Evolutionary conservation across 2,329 filamentous ascomycete species (phyloP), one percentile per base, ranked within the genome.

Genomic region (Pseudocercospora ulei): DNA sequence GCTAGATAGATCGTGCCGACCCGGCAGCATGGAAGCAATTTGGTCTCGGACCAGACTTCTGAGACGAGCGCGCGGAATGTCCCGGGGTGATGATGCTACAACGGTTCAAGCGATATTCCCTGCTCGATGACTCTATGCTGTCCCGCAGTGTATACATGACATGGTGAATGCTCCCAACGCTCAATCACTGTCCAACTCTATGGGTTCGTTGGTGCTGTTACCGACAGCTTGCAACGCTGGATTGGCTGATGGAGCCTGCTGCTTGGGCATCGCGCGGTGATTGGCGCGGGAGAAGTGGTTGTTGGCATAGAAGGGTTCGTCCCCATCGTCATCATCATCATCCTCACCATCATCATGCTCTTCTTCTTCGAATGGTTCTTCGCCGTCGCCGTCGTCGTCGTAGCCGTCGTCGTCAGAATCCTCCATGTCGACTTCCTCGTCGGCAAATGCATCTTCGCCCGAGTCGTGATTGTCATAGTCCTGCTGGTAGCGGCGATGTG

Each of bases 221-320:
- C 36, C 41, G 29, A 44, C 41, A 54, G 45, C 38, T 29, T 53
- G 48, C 29, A 55, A 26, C 9, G 39, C 48, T 16, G 43, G 29
- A n/a, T 48, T 47, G 18, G 23, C 11, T 2, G 30, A 13, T 19
- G 41, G 25, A 27, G 39, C 35, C 38, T 19, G 14, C 29, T 34
- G 27, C 5, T 36, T 25, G 14, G 41, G 31, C 27, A 28, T 38
- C 20, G 37, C 31, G 3, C 17, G 34, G 23, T 37, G 38, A 3
- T 31, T 38, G 13, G 29, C 37, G 24, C 37, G 41, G 7, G 37
- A 38, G 17, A 40, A 40, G 11, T 44, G 35, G 14, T 13, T 19
- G 18, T 40, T 44, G 25, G 41, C 41, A 12, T 44, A 44, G 11
- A 39, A 16, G 20, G 31, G 31, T 9, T 44, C 36, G 12, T 44